Evolutionary conservation across 2,329 filamentous ascomycete genomes (phyloP).

Genomic region (Xylaria sp.): DNA sequence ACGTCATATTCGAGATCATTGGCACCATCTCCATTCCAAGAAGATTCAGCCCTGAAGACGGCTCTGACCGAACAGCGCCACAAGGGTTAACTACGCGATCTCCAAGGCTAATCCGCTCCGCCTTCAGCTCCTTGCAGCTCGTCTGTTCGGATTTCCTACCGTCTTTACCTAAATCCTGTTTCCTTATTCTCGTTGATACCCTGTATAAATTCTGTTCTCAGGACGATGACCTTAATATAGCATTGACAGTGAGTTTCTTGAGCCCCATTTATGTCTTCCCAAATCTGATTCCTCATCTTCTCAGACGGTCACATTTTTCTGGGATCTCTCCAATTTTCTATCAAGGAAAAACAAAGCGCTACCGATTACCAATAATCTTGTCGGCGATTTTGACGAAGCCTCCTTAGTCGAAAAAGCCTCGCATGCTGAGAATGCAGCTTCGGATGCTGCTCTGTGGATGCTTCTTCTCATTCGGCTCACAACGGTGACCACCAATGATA

Average conservation of each 20-base stretch:
- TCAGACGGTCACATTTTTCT: conserved; percentile 92
- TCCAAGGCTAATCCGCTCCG: conserved; percentile 80
- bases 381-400: conserved; percentile 66
- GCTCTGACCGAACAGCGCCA: conserved; percentile 48
- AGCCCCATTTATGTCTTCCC: neutral
- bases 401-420: conserved; percentile 68
- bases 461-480: conserved; percentile 77
- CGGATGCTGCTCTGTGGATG: conserved; percentile 81
- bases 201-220: conserved; percentile 91
- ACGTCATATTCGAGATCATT: conserved; percentile 85
- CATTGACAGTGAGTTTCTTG: conserved; percentile 76
- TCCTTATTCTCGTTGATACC: conserved; percentile 83
- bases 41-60: conserved; percentile 47
- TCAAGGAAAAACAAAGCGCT: conserved; percentile 69
- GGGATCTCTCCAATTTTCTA: conserved; percentile 92
- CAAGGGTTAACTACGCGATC: conserved; percentile 67
- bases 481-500: conserved; percentile 75
- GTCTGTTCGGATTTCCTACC: conserved; percentile 94
- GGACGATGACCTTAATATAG: conserved; percentile 92
- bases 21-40: conserved; percentile 77
- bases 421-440: conserved; percentile 67
- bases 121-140: conserved; percentile 89
- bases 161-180: conserved; percentile 76
- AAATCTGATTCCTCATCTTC: conserved; percentile 33
- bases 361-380: conserved; percentile 67